Evolutionary conservation across 305 asterid genomes (phyloP).

Genomic region (Solanum hybrid): DNA sequence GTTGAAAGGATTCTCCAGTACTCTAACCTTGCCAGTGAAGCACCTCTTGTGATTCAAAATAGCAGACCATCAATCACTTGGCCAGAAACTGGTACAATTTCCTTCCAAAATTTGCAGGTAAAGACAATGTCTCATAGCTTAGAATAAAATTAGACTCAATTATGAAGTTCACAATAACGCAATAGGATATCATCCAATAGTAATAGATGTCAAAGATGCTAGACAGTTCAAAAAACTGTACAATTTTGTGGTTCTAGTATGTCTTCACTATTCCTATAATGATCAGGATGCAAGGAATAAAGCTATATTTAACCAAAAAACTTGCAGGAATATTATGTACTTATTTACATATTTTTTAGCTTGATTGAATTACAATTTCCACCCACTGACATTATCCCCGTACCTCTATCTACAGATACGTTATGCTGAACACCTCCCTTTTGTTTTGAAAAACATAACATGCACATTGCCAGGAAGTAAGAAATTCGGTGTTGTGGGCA

Average conservation of each 20-base stretch:
- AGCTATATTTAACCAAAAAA: not conserved
- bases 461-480: slow-evolving; percentile 93
- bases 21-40: slow-evolving; percentile 77
- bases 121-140: not conserved
- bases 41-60: slow-evolving; percentile 64
- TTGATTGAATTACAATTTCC: not conserved
- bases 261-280: not conserved
- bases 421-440: slow-evolving; percentile 93
- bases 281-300: not conserved
- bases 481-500: slow-evolving; percentile 94
- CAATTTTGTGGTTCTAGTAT: not conserved
- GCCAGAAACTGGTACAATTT: slow-evolving; percentile 77
- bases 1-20: slow-evolving; percentile 93
- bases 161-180: not conserved
- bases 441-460: slow-evolving; percentile 68
- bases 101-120: slow-evolving; percentile 73
- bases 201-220: not conserved
- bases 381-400: not conserved
- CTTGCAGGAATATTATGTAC: not conserved
- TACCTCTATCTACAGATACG: slow-evolving; percentile 53
- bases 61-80: slow-evolving; percentile 59
- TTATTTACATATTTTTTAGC: not conserved
- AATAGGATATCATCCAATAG: not conserved
- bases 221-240: not conserved
- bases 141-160: not conserved